Percentiles rank a stretch among this genome's conserved stretches.
phyloP scores from a whole-genome alignment of 1,139 yeast species.

The Blastobotrys apis region DNA sequence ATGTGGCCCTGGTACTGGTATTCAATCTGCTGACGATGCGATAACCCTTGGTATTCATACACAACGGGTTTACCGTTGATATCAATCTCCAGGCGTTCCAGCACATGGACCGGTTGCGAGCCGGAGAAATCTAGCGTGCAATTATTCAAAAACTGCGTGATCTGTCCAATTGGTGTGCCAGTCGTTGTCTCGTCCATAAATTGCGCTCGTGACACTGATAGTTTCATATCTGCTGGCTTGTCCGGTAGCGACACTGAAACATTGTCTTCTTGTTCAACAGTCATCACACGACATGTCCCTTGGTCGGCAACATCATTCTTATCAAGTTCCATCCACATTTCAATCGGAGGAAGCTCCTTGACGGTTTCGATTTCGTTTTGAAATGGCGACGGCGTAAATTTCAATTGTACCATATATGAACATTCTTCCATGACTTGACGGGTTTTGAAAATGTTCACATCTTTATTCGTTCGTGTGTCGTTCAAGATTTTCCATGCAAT shows the following conservation, averaged over 20 bases:
- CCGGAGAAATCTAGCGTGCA: slow-evolving; percentile 45
- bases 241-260: slow-evolving; percentile 43
- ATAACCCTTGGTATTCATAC: slow-evolving; percentile 44
- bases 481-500: slow-evolving; percentile 23
- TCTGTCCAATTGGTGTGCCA: no score
- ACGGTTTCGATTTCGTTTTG: slow-evolving; percentile 20
- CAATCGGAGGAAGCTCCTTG: slow-evolving; percentile 49
- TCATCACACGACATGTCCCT: slow-evolving; percentile 42
- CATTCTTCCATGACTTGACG: slow-evolving; percentile 36
- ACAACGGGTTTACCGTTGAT: slow-evolving; percentile 38
- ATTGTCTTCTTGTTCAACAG: slow-evolving; percentile 48
- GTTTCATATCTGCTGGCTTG: slow-evolving; percentile 43
- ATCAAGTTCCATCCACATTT: slow-evolving; percentile 49
- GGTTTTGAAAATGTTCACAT: slow-evolving; percentile 8
- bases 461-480: slow-evolving; percentile 2
- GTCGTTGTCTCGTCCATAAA: slow-evolving; percentile 37
- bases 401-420: slow-evolving; percentile 43
- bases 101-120: slow-evolving; percentile 35
- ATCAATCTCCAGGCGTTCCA: slow-evolving; percentile 39
- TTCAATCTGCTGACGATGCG: slow-evolving; percentile 45
- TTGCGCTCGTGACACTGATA: slow-evolving; percentile 39
- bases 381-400: slow-evolving; percentile 47
- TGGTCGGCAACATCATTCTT: slow-evolving; percentile 40
- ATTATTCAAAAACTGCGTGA: slow-evolving; percentile 40
- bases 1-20: slow-evolving; percentile 38